Evolutionary conservation across 2,329 filamentous ascomycete genomes (phyloP), one percentile per base, ranked within the genome.

Genomic region (Aspergillus cejpii): DNA sequence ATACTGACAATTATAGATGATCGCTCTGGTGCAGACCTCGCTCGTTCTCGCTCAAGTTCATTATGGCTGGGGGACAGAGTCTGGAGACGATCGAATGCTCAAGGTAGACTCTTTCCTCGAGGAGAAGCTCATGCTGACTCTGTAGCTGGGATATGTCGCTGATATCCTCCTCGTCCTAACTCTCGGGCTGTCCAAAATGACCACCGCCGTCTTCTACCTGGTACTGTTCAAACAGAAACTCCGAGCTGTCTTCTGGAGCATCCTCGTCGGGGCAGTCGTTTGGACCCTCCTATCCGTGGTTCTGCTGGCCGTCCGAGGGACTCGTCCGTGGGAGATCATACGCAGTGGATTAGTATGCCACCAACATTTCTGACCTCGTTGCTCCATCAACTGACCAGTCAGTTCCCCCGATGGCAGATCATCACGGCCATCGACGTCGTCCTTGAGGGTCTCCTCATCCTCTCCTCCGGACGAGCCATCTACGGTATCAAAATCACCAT

Each of bases 111-210:
- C 37, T 26, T 37, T 43, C 17, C 20, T 31, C n/a, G 37, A 11
- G n/a, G n/a, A n/a, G n/a, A n/a, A n/a, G n/a, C n/a, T n/a, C n/a
- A n/a, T n/a, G n/a, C 11, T 34, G 40, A 4, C 17, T 34, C 15
- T 15, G 17, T 39, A 70, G 66, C 56, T 59, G 14, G 57, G 59
- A 2, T 73, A 70, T 39, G 56, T 59, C 8, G 59, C 61, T 47
- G 68, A 74, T 37, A 55, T 73, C 4, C 54, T 74, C 8, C 72
- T 66, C 41, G 49, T 73, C 21, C 19, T 68, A 8, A 57, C 62
- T 1, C 44, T 73, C 8, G 70, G 64, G 39, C 48, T 70, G 4
- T 71, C 70, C 3, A 74, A 75, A 51, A 61, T 60, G 43, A 67
- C 67, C 6, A 62, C 68, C 4, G 61, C 60, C 0, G 56, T 68